Evolutionary conservation across 1,284 basidiomycete genomes (phyloP).

Genomic region (Thecaphora frezii): DNA sequence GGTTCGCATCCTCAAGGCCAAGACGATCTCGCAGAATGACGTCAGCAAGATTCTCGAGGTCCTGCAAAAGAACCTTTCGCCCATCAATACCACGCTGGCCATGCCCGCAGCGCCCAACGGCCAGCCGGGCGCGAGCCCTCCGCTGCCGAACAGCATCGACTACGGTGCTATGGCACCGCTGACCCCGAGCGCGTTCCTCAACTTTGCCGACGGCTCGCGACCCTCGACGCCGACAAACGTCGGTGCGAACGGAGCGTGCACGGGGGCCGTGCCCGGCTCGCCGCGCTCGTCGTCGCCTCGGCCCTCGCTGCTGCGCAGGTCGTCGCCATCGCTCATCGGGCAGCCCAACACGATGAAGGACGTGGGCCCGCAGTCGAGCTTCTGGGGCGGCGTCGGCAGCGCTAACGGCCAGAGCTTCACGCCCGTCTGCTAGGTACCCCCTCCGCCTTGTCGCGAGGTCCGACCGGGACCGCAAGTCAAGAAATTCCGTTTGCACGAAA

Average conservation of each 20-base stretch:
- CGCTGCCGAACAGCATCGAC: neutral
- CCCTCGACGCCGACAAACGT: slow-evolving; percentile 24
- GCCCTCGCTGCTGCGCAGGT: slow-evolving; percentile 22
- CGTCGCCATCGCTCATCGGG: slow-evolving; percentile 16
- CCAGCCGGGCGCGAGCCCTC: neutral
- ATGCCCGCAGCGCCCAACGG: neutral
- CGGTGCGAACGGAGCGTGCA: neutral
- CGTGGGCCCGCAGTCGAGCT: slow-evolving; percentile 22
- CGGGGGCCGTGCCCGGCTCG: slow-evolving; percentile 18
- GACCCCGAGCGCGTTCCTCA: slow-evolving; percentile 26
- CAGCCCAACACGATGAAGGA: slow-evolving; percentile 48
- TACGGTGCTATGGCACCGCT: slow-evolving; percentile 4
- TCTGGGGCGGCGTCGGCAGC: slow-evolving; percentile 41
- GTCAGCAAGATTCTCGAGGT: slow-evolving; percentile 64
- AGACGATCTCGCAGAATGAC: slow-evolving; percentile 62
- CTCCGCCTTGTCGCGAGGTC: neutral
- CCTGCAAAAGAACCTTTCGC: slow-evolving; percentile 72
- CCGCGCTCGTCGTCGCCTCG: slow-evolving; percentile 30
- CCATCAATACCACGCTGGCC: slow-evolving; percentile 1
- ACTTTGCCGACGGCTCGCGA: slow-evolving; percentile 22
- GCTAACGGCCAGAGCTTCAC: slow-evolving; percentile 25
- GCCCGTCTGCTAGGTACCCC: slow-evolving; percentile 22
- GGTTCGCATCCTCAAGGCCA: slow-evolving; percentile 65
- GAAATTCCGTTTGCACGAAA: too few species aligned
- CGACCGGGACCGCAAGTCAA: too few species aligned